phyloP scores from a whole-genome alignment of 495 filamentous ascomycete species.

The Penicillium antarcticum region DNA sequence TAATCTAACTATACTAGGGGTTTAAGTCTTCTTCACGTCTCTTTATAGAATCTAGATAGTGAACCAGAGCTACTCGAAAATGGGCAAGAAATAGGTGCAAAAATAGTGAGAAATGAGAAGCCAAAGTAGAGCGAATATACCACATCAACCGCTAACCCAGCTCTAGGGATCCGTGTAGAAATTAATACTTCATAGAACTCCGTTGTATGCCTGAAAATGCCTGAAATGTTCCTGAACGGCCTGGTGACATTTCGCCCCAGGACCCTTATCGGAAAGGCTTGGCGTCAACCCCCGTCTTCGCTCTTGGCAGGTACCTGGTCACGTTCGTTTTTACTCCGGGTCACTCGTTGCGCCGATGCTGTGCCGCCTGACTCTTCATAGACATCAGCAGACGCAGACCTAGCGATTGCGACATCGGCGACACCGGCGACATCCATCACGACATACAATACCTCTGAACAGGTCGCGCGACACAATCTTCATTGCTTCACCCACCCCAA shows the following conservation, averaged over 20 bases:
- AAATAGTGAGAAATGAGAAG: no score
- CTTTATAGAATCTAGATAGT: no score
- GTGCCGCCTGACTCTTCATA: not conserved
- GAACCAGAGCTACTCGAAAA: no score
- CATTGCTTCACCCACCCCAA: not conserved
- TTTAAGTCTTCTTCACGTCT: no score
- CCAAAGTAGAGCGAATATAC: not conserved
- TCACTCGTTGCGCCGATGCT: slow-evolving; percentile 3
- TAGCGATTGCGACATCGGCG: slow-evolving; percentile 1
- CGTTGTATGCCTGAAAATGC: no score
- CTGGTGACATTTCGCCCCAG: not conserved
- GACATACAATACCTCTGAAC: not conserved
- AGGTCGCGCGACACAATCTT: not conserved
- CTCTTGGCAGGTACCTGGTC: slow-evolving; percentile 1
- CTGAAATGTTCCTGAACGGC: no score
- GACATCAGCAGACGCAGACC: not conserved
- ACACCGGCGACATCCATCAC: not conserved
- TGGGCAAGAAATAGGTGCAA: no score
- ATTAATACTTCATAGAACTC: no score
- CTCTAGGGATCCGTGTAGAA: no score
- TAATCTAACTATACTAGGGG: no score
- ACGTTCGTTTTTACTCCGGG: not conserved
- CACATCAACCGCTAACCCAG: not conserved
- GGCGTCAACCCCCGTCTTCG: slow-evolving; percentile 8
- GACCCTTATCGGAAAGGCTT: slow-evolving; percentile 15